Conservation (phyloP, 257 asterid genomes). For the Solanum clarkiae region DNA sequence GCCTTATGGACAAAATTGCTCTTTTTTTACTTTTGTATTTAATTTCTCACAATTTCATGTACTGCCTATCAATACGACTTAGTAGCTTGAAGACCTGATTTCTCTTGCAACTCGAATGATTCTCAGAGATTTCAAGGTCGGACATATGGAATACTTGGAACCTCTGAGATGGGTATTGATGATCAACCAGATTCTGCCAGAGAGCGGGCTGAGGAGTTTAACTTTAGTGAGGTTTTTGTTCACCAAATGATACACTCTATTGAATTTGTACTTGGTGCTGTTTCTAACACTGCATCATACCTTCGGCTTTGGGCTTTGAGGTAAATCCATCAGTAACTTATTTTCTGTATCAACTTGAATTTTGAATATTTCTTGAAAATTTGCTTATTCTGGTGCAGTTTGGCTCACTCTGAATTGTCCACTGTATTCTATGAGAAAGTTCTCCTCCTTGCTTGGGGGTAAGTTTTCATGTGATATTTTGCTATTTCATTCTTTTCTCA, state of each 20-base stretch:
- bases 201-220: conserved; percentile 55
- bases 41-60: background rate
- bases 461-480: conserved; percentile 13
- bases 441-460: conserved; percentile 91
- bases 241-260: conserved; percentile 93
- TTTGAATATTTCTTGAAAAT: background rate
- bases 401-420: conserved; percentile 90
- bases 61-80: background rate
- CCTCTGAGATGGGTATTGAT: conserved; percentile 52
- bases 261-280: conserved; percentile 92
- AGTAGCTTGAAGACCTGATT: background rate
- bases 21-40: background rate
- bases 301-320: conserved; percentile 96
- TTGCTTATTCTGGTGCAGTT: conserved; percentile 27
- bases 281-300: conserved; percentile 89
- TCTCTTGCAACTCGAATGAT: background rate
- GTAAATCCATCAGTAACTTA: conserved; percentile 16
- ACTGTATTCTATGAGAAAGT: conserved; percentile 90
- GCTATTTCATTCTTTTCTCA: background rate
- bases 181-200: conserved; percentile 61
- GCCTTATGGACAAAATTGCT: background rate
- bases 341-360: background rate
- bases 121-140: conserved; percentile 85
- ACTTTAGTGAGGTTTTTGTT: conserved; percentile 86
- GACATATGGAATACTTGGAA: conserved; percentile 62